A percentile compares a stretch with the other conserved stretches of the same genome.
Conservation (phyloP, 2,329 filamentous ascomycete genomes). For the Fusarium palustre region DNA sequence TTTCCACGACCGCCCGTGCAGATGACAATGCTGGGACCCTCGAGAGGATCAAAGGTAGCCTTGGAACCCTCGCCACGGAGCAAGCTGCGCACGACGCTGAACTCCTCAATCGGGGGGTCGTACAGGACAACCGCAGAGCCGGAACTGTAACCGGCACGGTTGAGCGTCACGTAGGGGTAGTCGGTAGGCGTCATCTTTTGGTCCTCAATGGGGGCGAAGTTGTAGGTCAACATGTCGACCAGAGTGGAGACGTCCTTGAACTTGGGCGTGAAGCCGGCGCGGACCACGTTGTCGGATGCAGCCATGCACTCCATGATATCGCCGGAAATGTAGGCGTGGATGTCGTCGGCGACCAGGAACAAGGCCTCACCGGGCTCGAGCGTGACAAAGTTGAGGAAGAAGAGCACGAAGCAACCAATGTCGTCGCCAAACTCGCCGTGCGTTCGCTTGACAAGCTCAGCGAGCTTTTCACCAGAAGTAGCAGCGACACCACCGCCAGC, state of each 20-base stretch:
- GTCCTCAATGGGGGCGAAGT: slow-evolving; percentile 91
- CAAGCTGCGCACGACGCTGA: slow-evolving; percentile 85
- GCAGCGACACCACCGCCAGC: slow-evolving; percentile 77
- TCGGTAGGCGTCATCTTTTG: slow-evolving; percentile 91
- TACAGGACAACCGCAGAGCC: slow-evolving; percentile 81
- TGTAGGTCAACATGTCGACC: slow-evolving; percentile 92
- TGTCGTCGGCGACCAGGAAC: slow-evolving; percentile 96
- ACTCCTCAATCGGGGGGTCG: slow-evolving; percentile 96
- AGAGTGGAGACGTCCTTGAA: slow-evolving; percentile 96
- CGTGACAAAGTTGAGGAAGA: slow-evolving; percentile 96
- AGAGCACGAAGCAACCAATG: slow-evolving; percentile 93
- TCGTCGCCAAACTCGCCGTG: slow-evolving; percentile 88
- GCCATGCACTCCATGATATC: slow-evolving; percentile 99
- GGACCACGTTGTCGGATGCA: slow-evolving; percentile 97
- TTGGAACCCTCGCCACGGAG: slow-evolving; percentile 79
- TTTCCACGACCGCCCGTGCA: slow-evolving; percentile 86
- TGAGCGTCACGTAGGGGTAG: slow-evolving; percentile 87
- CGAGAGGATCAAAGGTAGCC: slow-evolving; percentile 86
- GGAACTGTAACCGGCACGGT: slow-evolving; percentile 83
- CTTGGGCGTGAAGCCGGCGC: slow-evolving; percentile 96
- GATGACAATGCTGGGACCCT: slow-evolving; percentile 92
- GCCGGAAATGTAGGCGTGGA: slow-evolving; percentile 92
- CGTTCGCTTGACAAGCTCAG: slow-evolving; percentile 80
- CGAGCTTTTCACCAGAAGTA: slow-evolving; percentile 75
- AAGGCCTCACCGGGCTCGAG: slow-evolving; percentile 91